Evolutionary conservation across 1,284 basidiomycete genomes (phyloP).

Genomic region (Chondrostereum purpureum): DNA sequence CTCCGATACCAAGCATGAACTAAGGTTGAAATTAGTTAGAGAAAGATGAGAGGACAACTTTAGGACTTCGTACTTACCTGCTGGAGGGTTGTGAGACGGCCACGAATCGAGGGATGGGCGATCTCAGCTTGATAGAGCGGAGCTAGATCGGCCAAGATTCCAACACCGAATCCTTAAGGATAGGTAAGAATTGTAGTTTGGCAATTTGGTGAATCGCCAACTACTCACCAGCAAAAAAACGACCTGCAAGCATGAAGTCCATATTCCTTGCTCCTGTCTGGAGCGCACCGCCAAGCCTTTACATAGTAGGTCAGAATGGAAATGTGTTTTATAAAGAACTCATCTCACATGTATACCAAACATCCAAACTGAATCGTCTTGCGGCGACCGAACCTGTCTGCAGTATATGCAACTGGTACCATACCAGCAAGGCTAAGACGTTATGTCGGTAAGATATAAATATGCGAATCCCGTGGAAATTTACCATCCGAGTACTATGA

Average conservation of each 20-base stretch:
- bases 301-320: slow-evolving; percentile 15
- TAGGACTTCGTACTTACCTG: too few species aligned
- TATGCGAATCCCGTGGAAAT: slow-evolving; percentile 1
- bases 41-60: too few species aligned
- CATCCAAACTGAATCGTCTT: slow-evolving; percentile 33
- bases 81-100: slow-evolving; percentile 54
- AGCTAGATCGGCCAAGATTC: slow-evolving; percentile 50
- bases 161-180: slow-evolving; percentile 29
- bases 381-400: slow-evolving; percentile 30
- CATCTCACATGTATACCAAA: slow-evolving; percentile 29
- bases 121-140: slow-evolving; percentile 60
- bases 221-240: slow-evolving; percentile 47
- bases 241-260: slow-evolving; percentile 55
- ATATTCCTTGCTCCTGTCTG: slow-evolving; percentile 47
- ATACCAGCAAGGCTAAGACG: slow-evolving; percentile 36
- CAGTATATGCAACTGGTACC: slow-evolving; percentile 33
- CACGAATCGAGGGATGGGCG: slow-evolving; percentile 57
- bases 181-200: too few species aligned
- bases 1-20: slow-evolving; percentile 38
- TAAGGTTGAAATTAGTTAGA: slow-evolving; percentile 9
- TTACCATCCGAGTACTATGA: slow-evolving; percentile 27
- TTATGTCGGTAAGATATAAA: too few species aligned
- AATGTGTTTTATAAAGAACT: slow-evolving; percentile 15
- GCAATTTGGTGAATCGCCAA: neutral
- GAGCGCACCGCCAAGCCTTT: slow-evolving; percentile 45